Percentiles rank a stretch among this genome's conserved stretches.
These are phyloP conservation scores for Sporothrix inflata DNA, from an alignment of 2,329 filamentous ascomycete genomes.

Conservation along the genomic window DNA sequence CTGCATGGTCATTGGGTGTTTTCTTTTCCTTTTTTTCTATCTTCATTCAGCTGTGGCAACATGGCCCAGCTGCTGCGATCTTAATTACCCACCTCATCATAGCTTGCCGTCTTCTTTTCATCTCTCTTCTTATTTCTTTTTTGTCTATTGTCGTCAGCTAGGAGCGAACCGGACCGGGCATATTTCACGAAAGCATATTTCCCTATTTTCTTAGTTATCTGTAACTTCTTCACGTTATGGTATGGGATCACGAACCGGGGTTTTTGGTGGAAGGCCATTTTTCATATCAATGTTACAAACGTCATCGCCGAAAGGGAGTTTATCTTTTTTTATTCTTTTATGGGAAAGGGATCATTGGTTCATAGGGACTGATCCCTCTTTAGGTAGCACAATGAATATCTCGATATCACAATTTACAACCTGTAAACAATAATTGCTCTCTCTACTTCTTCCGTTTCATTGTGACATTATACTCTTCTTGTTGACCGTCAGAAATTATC, in stretches of 20 bases:
- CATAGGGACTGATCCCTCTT: background rate
- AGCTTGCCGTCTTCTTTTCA: background rate
- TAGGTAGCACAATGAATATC: background rate
- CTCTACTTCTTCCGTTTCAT: too few relatives aligned
- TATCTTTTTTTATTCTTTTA: background rate
- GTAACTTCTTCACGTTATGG: background rate
- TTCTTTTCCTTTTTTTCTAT: background rate
- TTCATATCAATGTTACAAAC: background rate
- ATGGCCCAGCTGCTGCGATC: background rate
- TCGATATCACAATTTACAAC: too few relatives aligned
- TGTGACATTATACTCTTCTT: too few relatives aligned
- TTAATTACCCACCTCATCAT: conserved; percentile 7
- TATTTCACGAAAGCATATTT: conserved; percentile 7
- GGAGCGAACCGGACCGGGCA: background rate
- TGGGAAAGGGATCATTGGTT: background rate
- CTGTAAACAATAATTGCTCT: too few relatives aligned
- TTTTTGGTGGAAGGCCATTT: background rate
- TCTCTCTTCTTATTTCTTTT: background rate
- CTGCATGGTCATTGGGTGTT: background rate
- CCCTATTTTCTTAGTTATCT: background rate
- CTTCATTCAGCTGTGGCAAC: background rate
- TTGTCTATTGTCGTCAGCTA: background rate
- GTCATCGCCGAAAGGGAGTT: background rate
- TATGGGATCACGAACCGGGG: background rate
- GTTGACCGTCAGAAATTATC: too few relatives aligned